These are phyloP conservation scores for Panicum virgatum DNA, from an alignment of 202 grass and related monocot genomes.

Conservation along the genomic window DNA sequence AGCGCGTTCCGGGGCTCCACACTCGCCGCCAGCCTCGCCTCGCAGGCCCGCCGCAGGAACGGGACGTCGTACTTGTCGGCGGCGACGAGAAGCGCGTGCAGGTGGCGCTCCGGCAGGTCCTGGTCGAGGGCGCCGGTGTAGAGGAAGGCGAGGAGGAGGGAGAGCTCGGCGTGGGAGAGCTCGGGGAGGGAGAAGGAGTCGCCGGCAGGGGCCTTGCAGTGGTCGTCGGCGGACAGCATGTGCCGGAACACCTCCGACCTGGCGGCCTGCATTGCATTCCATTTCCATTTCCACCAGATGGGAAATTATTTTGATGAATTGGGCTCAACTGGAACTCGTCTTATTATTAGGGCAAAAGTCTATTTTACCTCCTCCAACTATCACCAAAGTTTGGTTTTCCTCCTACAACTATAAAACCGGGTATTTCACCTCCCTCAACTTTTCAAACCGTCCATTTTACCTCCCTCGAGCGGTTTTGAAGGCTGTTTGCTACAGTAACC, in stretches of 20 bases:
- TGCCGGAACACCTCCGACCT: slow-evolving; percentile 72
- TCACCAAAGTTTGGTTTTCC: no score
- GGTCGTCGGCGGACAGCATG: slow-evolving; percentile 49
- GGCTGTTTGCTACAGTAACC: no score
- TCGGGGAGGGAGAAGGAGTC: slow-evolving; percentile 62
- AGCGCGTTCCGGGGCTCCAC: slow-evolving; percentile 53
- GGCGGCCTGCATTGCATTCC: slow-evolving; percentile 42
- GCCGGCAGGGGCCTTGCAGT: slow-evolving; percentile 60
- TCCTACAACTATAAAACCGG: no score
- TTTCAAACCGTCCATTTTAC: no score
- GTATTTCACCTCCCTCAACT: no score
- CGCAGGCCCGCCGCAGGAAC: slow-evolving; percentile 58
- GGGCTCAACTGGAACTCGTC: no score
- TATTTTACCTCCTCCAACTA: no score
- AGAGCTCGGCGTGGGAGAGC: slow-evolving; percentile 62
- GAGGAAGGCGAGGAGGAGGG: slow-evolving; percentile 59
- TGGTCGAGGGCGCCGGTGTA: slow-evolving; percentile 51
- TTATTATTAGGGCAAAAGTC: no score
- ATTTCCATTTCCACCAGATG: no score
- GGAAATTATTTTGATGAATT: no score
- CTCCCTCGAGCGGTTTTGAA: no score
- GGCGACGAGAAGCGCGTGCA: slow-evolving; percentile 58
- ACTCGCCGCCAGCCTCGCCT: slow-evolving; percentile 42
- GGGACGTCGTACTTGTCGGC: slow-evolving; percentile 83
- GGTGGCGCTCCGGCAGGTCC: neutral